A percentile compares a stretch with the other conserved stretches of the same genome.
Evolutionary conservation across 2,329 filamentous ascomycete species (phyloP).

Genomic region (Aspergillus flavus): DNA sequence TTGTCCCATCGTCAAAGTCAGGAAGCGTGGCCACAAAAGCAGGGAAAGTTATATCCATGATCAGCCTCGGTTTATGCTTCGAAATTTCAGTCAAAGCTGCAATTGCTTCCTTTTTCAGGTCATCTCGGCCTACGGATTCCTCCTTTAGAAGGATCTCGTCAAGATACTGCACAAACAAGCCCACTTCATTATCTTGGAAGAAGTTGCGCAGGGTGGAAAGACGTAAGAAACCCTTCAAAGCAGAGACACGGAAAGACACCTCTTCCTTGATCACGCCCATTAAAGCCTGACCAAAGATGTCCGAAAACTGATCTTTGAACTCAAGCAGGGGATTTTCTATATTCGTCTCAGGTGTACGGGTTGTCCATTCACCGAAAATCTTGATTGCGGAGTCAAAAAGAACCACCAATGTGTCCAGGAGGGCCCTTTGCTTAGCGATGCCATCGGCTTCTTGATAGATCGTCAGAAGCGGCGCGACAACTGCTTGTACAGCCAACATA

Average conservation of each 20-base stretch:
- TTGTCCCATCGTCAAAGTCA: constrained; percentile 54
- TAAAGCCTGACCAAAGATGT: constrained; percentile 58
- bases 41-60: constrained; percentile 67
- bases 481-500: constrained; percentile 57
- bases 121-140: constrained; percentile 57
- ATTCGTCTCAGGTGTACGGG: constrained; percentile 39
- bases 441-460: constrained; percentile 64
- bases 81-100: constrained; percentile 62
- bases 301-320: constrained; percentile 55
- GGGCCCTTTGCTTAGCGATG: constrained; percentile 63
- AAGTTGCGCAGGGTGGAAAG: constrained; percentile 50
- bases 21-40: constrained; percentile 67
- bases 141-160: constrained; percentile 64
- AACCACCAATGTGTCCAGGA: constrained; percentile 63
- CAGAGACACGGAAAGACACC: constrained; percentile 52
- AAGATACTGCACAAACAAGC: constrained; percentile 58
- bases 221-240: constrained; percentile 50
- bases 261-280: constrained; percentile 57
- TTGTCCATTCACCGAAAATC: constrained; percentile 60
- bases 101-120: constrained; percentile 62
- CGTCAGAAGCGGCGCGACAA: constrained; percentile 60
- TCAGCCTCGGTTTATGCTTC: constrained; percentile 61
- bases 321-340: constrained; percentile 47
- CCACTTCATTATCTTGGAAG: constrained; percentile 56
- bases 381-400: constrained; percentile 61